phyloP scores from a whole-genome alignment of 2,329 filamentous ascomycete species.

The Pseudopithomyces chartarum region DNA sequence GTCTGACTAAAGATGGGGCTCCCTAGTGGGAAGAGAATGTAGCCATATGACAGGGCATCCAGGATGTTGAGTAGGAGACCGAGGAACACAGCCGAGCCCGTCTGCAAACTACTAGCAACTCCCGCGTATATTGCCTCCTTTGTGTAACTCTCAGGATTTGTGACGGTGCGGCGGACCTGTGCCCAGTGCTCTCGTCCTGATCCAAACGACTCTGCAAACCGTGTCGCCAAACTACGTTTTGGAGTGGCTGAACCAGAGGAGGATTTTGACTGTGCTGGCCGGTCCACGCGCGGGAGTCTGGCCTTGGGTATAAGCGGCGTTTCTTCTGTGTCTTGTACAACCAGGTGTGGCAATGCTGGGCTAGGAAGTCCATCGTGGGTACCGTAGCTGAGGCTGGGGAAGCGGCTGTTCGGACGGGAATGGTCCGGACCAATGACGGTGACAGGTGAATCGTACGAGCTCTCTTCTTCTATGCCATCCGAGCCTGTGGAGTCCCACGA shows the following conservation, averaged over 20 bases:
- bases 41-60: constrained; percentile 91
- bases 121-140: constrained; percentile 66
- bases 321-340: constrained; percentile 38
- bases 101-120: constrained; percentile 68
- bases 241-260: constrained; percentile 10
- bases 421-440: constrained; percentile 29
- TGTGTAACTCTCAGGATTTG: constrained; percentile 75
- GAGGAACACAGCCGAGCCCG: constrained; percentile 84
- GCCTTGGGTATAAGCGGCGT: constrained; percentile 47
- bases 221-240: constrained; percentile 28
- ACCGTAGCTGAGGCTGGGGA: constrained; percentile 29
- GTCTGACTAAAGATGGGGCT: constrained; percentile 83
- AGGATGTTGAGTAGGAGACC: constrained; percentile 90
- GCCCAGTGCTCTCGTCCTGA: constrained; percentile 27
- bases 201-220: constrained; percentile 24
- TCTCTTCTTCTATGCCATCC: constrained; percentile 63
- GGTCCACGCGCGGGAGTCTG: constrained; percentile 31
- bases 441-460: constrained; percentile 61
- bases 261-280: constrained; percentile 21
- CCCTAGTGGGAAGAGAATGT: constrained; percentile 87
- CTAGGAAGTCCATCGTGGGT: constrained; percentile 3
- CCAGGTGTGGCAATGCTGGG: constrained; percentile 23
- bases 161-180: constrained; percentile 39
- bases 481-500: constrained; percentile 47
- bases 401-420: constrained; percentile 19